Evolutionary conservation across 768 basidiomycete species (phyloP).

Genomic region (Zangia roseola): DNA sequence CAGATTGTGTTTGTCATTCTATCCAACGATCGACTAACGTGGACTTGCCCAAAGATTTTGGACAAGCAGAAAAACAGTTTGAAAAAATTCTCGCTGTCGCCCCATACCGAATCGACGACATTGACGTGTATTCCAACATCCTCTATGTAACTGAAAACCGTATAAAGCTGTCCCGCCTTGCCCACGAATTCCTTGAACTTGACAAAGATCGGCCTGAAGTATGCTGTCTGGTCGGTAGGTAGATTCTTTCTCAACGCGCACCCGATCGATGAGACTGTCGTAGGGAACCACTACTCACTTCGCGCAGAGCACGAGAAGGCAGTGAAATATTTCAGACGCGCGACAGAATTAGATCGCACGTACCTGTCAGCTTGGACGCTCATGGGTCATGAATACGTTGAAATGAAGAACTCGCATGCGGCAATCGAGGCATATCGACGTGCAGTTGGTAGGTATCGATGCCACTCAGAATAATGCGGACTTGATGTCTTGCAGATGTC

Average conservation of each 20-base stretch:
- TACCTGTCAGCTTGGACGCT: conserved; percentile 98
- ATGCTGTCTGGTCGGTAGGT: conserved; percentile 89
- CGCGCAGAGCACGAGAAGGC: conserved; percentile 95
- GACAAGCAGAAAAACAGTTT: conserved; percentile 81
- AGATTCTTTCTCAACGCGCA: not conserved
- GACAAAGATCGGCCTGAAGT: conserved; percentile 96
- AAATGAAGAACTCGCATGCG: conserved; percentile 99
- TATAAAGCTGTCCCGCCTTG: conserved; percentile 84
- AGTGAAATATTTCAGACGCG: conserved; percentile 90
- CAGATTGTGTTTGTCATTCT: conserved; percentile 2
- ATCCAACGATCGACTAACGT: conserved; percentile 1
- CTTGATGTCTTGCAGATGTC: conserved; percentile 58
- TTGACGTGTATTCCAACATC: conserved; percentile 96
- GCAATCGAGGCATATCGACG: conserved; percentile 97
- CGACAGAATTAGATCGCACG: conserved; percentile 91
- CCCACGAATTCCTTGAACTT: conserved; percentile 84
- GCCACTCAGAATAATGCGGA: not conserved
- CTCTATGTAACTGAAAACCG: conserved; percentile 92
- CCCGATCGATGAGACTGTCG: not conserved
- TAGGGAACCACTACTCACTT: conserved; percentile 97
- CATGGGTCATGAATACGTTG: conserved; percentile 98
- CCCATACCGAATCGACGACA: conserved; percentile 89
- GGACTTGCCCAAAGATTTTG: conserved; percentile 62
- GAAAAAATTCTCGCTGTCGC: conserved; percentile 77
- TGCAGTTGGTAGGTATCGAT: conserved; percentile 74